Evolutionary conservation across 2,329 filamentous ascomycete species (phyloP).

Genomic region (Epichloe uncinata): DNA sequence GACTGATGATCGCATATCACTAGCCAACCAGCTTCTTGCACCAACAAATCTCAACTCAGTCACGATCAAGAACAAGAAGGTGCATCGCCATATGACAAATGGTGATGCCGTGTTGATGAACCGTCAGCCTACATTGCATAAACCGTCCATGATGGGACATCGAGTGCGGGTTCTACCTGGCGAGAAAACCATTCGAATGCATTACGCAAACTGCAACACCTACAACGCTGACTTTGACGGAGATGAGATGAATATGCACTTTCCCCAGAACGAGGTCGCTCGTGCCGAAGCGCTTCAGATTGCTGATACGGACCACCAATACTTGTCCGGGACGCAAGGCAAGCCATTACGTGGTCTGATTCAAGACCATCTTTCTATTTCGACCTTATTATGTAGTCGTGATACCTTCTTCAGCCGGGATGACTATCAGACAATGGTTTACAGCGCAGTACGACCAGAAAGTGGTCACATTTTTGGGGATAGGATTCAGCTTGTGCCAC

Average conservation of each 20-base stretch:
- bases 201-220: conserved; percentile 98
- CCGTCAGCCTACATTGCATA: conserved; percentile 92
- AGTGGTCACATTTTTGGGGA: conserved; percentile 77
- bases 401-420: conserved; percentile 83
- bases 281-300: conserved; percentile 85
- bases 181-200: conserved; percentile 97
- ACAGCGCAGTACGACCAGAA: conserved; percentile 79
- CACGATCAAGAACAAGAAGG: conserved; percentile 82
- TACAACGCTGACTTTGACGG: conserved; percentile 99
- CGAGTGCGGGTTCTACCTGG: conserved; percentile 81
- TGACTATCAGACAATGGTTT: conserved; percentile 89
- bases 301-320: conserved; percentile 94
- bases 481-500: conserved; percentile 66
- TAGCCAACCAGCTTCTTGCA: conserved; percentile 90
- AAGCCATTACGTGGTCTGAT: conserved; percentile 95
- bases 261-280: conserved; percentile 92
- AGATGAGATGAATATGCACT: conserved; percentile 99
- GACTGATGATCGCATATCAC: conserved; percentile 70
- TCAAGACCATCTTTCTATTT: conserved; percentile 95
- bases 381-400: conserved; percentile 76
- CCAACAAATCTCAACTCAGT: conserved; percentile 59
- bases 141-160: conserved; percentile 98
- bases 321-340: conserved; percentile 83
- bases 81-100: conserved; percentile 88
- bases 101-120: conserved; percentile 99